Base-by-base conservation (phyloP, 2,329 filamentous ascomycete genomes). In the Microdochium bolleyi region DNA sequence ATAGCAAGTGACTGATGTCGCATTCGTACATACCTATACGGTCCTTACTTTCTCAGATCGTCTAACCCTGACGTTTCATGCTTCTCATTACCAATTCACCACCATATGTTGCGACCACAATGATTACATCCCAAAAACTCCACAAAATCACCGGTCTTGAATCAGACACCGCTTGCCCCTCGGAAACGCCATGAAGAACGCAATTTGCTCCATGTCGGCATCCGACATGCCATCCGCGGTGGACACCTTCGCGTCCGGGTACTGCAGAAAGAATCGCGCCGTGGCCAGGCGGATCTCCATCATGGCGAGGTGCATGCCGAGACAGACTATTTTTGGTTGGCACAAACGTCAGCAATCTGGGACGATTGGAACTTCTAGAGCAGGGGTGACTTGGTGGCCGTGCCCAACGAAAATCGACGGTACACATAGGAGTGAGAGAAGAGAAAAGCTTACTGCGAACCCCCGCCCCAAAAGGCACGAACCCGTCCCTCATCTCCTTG, bases 261-360 rank as follows among this genome's bases (percentile, higher is more conserved):
- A 68, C 5, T 54, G 34, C 16, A 55, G 60, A 62, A 81, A 79
- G 62, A 83, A 78, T 11, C 70, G 66, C 0, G 77, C 74, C 2
- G 70, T 67, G 0, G 70, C 75, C 48, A 79, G 69, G 3, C 77
- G 67, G 22, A 82, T 59, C 56, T 82, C 78, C 63, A 80, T 76
- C 14, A 70, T 68, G 0, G 79, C 79, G 10, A 83, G 69, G 54
- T 82, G 76, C 19, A 79, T 65, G 2, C 79, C 79, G 14, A 84
- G 65, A 55, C 80, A 83, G 3, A 62, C 64, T 67, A 5, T 30
- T 30, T 30, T 11, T 5, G n/a, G n/a, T n/a, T n/a, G n/a, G n/a
- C n/a, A n/a, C n/a, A n/a, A n/a, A n/a, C n/a, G n/a, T n/a, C n/a
- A n/a, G n/a, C n/a, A n/a, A n/a, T n/a, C n/a, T n/a, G n/a, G n/a